Base-by-base conservation (phyloP, 352 stramenopile genomes). In the Phytopythium sindhum region DNA sequence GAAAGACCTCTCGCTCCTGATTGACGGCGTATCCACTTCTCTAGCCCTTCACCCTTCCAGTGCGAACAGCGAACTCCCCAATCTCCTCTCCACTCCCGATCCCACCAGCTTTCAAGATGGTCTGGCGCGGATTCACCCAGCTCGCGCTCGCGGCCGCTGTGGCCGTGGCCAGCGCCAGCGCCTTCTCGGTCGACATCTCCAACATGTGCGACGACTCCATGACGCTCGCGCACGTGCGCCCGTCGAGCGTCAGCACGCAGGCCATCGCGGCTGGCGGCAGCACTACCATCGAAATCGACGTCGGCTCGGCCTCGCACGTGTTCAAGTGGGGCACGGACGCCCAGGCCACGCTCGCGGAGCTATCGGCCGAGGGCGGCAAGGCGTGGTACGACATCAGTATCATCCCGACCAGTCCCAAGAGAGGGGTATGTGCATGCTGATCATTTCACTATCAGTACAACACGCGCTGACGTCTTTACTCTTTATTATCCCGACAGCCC, bases 371-470 rank as follows among this genome's bases (percentile, higher is more conserved):
- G 44, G 78, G 73, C 41, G 77, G 72, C 35, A 83, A 73, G 67
- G 62, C 66, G 19, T 91, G 84, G 80, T 84, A 63, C 53, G 84
- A 91, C 57, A 93, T 93, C 62, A 90, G 78, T 51, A 88, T 81
- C 73, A 91, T 93, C 66, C 81, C 84, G 0, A 90, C 84, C 3
- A 80, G 84, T 19, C 57, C 65, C 12, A 85, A 81, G 60, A 81
- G 74, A 51, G 84, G 78, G 8, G 80, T 89, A 84, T 37, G 80
- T 86, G 12, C 26, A 51, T 11, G 3, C 51, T 61, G 45, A 51
- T 31, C 45, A 61, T n/a, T 17, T 44, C 60, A 58, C 66, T 31
- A 28, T 55, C 63, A 47, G 67, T 26, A 56, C 48, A 64, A 58
- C 14, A 35, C 14, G 33, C 24, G 5, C 47, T 41, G 2, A 37